Conservation (phyloP, 352 stramenopile genomes). For the Hyaloperonospora brassicae region DNA sequence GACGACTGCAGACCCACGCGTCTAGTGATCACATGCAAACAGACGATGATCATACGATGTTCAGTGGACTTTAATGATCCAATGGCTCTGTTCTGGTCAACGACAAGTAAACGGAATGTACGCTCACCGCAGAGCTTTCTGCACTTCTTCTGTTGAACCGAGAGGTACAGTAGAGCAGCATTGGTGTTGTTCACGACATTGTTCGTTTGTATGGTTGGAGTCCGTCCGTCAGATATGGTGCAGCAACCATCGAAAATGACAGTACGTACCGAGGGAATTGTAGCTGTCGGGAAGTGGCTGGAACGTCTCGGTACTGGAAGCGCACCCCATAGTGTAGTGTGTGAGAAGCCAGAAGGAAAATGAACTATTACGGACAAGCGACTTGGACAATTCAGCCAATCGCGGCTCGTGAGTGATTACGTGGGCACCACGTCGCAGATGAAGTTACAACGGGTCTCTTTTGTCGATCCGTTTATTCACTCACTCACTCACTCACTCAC, state of each 20-base stretch:
- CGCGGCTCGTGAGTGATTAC: no score
- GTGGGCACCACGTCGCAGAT: no score
- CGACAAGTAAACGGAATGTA: background rate
- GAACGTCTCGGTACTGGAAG: constrained; percentile 23
- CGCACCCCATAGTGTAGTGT: constrained; percentile 17
- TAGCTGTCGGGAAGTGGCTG: constrained; percentile 30
- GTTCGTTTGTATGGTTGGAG: background rate
- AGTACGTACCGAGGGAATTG: constrained; percentile 23
- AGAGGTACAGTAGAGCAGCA: background rate
- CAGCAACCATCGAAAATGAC: background rate
- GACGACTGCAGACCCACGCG: constrained; percentile 54
- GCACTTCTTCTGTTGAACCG: constrained; percentile 35
- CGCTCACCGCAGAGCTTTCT: constrained; percentile 31
- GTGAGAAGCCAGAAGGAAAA: constrained; percentile 7
- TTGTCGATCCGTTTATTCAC: no score
- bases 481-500: no score
- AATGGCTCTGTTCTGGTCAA: constrained; percentile 1
- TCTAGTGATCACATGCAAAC: constrained; percentile 12
- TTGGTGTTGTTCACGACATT: background rate
- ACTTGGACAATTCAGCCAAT: no score
- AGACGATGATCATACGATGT: no score
- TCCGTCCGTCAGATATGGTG: no score
- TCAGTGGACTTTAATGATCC: no score
- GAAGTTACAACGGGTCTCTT: no score
- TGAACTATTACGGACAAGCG: background rate